Conservation (phyloP, 805 yeast species). For the Yarrowia hollandica region DNA sequence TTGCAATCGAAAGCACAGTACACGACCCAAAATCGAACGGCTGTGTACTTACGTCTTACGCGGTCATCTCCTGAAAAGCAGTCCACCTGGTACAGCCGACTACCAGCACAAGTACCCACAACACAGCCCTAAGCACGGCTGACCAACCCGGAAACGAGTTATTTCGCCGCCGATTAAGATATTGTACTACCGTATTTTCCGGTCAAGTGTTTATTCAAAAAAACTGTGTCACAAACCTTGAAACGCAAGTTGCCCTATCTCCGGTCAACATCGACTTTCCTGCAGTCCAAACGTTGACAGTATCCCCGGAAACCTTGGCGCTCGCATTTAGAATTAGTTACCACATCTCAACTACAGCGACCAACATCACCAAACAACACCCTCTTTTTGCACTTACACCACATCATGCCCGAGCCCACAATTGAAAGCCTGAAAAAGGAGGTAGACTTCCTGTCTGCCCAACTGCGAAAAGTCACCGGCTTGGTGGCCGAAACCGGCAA, state of each 20-base stretch:
- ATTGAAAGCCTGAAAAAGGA: conserved; percentile 25
- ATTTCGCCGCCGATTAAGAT: too few relatives aligned
- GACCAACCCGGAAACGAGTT: too few relatives aligned
- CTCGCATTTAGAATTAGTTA: background rate
- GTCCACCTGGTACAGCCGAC: too few relatives aligned
- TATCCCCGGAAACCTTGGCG: too few relatives aligned
- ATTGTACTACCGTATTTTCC: background rate
- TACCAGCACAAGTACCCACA: too few relatives aligned
- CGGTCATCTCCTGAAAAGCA: too few relatives aligned
- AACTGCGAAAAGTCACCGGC: conserved; percentile 21
- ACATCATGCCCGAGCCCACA: conserved; percentile 17
- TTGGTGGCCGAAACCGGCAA: conserved; percentile 25
- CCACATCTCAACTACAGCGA: background rate
- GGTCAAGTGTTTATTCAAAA: too few relatives aligned
- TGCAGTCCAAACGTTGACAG: background rate
- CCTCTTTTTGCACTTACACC: too few relatives aligned
- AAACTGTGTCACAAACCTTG: background rate
- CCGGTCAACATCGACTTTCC: background rate
- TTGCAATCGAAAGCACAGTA: too few relatives aligned
- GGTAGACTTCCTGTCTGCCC: conserved; percentile 21
- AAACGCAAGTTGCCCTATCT: background rate
- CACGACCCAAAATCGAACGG: background rate
- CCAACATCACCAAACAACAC: too few relatives aligned
- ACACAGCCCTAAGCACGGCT: too few relatives aligned
- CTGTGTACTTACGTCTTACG: too few relatives aligned